Percentiles rank a stretch among this genome's conserved stretches.
Conservation (phyloP, 768 basidiomycete genomes). For the Termitomyces sp. region DNA sequence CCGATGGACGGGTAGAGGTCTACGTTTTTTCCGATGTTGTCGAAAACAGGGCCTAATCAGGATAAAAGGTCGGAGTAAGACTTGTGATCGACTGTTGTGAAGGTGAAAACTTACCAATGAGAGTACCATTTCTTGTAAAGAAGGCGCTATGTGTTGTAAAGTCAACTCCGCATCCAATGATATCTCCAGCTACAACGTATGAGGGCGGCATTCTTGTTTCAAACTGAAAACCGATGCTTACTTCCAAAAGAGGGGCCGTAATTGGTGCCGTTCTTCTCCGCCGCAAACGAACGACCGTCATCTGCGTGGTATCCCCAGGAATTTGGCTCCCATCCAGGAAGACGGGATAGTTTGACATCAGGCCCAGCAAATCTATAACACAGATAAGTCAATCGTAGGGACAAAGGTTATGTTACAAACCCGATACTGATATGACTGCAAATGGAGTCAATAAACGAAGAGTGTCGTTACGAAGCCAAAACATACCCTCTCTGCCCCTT, state of each 20-base stretch:
- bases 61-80: background rate
- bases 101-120: slow-evolving; percentile 47
- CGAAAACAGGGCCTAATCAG: slow-evolving; percentile 59
- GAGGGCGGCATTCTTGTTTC: slow-evolving; percentile 1
- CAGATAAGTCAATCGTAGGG: slow-evolving; percentile 1
- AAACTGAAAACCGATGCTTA: slow-evolving; percentile 31
- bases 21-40: slow-evolving; percentile 61
- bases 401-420: slow-evolving; percentile 34
- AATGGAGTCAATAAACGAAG: slow-evolving; percentile 14
- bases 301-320: slow-evolving; percentile 96
- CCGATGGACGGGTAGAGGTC: slow-evolving; percentile 88
- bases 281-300: slow-evolving; percentile 75
- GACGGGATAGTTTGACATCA: slow-evolving; percentile 63
- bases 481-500: slow-evolving; percentile 79
- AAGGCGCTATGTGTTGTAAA: slow-evolving; percentile 79
- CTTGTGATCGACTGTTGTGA: too few relatives aligned
- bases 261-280: slow-evolving; percentile 63
- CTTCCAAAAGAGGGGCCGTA: slow-evolving; percentile 84
- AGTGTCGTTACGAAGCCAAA: slow-evolving; percentile 1
- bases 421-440: slow-evolving; percentile 78
- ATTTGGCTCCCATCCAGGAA: slow-evolving; percentile 82
- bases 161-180: slow-evolving; percentile 91
- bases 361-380: slow-evolving; percentile 60
- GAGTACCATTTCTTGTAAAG: slow-evolving; percentile 84
- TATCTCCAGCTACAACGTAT: slow-evolving; percentile 64